Evolutionary conservation across 345 rosid genomes (phyloP).

Genomic region (Eucalyptus cloeziana): DNA sequence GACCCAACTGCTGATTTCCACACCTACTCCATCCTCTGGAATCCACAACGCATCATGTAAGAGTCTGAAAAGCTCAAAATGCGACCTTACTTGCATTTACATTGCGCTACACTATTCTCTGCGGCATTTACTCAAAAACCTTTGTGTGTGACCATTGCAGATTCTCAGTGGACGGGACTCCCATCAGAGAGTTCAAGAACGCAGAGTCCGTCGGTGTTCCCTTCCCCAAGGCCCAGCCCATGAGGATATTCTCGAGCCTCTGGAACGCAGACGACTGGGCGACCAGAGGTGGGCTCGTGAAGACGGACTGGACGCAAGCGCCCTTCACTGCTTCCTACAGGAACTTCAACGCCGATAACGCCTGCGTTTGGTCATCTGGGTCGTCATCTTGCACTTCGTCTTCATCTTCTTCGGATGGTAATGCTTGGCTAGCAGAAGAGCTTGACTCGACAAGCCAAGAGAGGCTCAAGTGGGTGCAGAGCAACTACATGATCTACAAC

Average conservation of each 20-base stretch:
- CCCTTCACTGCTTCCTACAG: slow-evolving; percentile 54
- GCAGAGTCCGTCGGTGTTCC: slow-evolving; percentile 24
- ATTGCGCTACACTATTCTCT: not conserved
- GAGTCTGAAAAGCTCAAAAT: not conserved
- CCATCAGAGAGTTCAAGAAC: slow-evolving; percentile 57
- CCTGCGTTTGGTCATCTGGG: slow-evolving; percentile 34
- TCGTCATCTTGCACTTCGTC: slow-evolving; percentile 9
- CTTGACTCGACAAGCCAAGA: slow-evolving; percentile 13
- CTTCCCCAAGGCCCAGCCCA: slow-evolving; percentile 36
- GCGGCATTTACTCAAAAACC: not conserved
- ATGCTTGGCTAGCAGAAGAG: slow-evolving; percentile 18
- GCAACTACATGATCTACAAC: slow-evolving; percentile 40
- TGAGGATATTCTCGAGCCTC: slow-evolving; percentile 49
- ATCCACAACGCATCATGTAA: slow-evolving; percentile 43
- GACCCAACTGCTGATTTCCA: slow-evolving; percentile 53
- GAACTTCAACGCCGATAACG: slow-evolving; percentile 17
- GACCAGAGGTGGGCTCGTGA: slow-evolving; percentile 43
- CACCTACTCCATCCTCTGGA: slow-evolving; percentile 53
- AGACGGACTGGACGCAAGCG: slow-evolving; percentile 49
- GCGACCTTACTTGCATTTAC: not conserved
- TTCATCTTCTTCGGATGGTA: not conserved
- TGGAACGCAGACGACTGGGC: slow-evolving; percentile 68
- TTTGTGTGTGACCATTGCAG: not conserved
- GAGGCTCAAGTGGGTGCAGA: slow-evolving; percentile 36
- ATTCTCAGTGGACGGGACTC: slow-evolving; percentile 43